Conservation (phyloP, 2,329 filamentous ascomycete genomes). For the Fusarium brachygibbosum region DNA sequence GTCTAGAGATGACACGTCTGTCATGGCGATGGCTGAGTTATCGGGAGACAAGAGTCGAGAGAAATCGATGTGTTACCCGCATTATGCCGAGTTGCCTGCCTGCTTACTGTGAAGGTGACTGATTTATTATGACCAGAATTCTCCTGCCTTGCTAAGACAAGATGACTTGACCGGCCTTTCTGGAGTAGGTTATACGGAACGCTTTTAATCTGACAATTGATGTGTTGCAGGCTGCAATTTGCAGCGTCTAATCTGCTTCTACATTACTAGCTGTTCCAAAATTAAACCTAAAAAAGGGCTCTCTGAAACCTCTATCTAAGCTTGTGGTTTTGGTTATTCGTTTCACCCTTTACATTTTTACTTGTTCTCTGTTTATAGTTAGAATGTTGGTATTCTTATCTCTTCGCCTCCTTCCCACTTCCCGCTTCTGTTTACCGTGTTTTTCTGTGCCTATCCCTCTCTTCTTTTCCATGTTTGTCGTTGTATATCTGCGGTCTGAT, state of each 20-base stretch:
- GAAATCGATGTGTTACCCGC: slow-evolving; percentile 49
- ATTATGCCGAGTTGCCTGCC: slow-evolving; percentile 31
- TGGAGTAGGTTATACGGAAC: slow-evolving; percentile 44
- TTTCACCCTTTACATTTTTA: slow-evolving; percentile 72
- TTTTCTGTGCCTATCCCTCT: neutral
- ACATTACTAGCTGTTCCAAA: slow-evolving; percentile 69
- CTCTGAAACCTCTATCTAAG: slow-evolving; percentile 67
- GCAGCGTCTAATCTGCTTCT: slow-evolving; percentile 66
- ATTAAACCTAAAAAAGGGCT: slow-evolving; percentile 63
- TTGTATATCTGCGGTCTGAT: neutral
- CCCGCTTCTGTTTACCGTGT: neutral
- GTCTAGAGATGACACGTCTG: slow-evolving; percentile 10
- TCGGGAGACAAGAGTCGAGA: slow-evolving; percentile 45
- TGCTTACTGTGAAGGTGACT: slow-evolving; percentile 39
- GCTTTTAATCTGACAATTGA: slow-evolving; percentile 61
- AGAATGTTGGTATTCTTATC: slow-evolving; percentile 6
- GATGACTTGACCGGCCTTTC: neutral
- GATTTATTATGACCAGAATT: slow-evolving; percentile 4
- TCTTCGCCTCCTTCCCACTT: neutral
- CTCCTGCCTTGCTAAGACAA: slow-evolving; percentile 24
- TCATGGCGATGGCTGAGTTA: slow-evolving; percentile 17
- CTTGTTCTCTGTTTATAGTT: neutral
- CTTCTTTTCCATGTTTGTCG: neutral
- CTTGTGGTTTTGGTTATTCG: slow-evolving; percentile 70
- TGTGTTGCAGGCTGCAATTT: slow-evolving; percentile 57